Conservation (phyloP, 495 filamentous ascomycete genomes). For the Penicillium herquei region DNA sequence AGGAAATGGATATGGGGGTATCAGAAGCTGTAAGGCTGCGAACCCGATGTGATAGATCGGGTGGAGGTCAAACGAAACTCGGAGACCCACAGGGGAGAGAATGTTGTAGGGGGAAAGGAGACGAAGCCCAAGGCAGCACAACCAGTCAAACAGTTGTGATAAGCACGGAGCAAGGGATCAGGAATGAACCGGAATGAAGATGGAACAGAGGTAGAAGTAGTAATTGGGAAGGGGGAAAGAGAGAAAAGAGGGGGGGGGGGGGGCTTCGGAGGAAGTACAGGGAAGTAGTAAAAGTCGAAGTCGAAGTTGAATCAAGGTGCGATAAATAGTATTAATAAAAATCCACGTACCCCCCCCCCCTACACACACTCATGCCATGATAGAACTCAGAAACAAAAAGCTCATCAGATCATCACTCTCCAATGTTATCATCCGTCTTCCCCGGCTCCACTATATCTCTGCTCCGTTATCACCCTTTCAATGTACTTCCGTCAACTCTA, state of each 20-base stretch:
- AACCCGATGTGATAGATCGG: slow-evolving; percentile 2
- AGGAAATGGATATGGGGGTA: too few species aligned
- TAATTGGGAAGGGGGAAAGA: neutral
- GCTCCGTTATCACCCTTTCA: neutral
- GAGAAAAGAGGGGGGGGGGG: neutral
- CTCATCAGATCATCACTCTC: neutral
- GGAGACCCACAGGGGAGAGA: slow-evolving; percentile 5
- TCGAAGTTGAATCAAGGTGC: too few species aligned
- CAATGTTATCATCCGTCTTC: slow-evolving; percentile 2
- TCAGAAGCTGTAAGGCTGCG: neutral
- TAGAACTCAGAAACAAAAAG: neutral
- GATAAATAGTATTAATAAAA: too few species aligned
- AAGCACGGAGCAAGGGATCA: slow-evolving; percentile 12
- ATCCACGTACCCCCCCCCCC: too few species aligned
- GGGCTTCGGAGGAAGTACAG: neutral
- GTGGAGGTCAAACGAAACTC: slow-evolving; percentile 4
- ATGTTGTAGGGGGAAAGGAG: slow-evolving; percentile 4
- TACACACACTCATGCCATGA: too few species aligned
- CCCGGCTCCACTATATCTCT: neutral
- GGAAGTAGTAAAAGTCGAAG: neutral
- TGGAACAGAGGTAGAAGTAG: neutral
- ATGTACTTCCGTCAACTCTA: too few species aligned
- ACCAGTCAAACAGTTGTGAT: slow-evolving; percentile 13
- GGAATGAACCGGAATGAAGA: slow-evolving; percentile 6
- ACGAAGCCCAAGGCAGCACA: neutral